Conservation (phyloP, 768 basidiomycete genomes). For the Chalciporus pseudorubinellus region DNA sequence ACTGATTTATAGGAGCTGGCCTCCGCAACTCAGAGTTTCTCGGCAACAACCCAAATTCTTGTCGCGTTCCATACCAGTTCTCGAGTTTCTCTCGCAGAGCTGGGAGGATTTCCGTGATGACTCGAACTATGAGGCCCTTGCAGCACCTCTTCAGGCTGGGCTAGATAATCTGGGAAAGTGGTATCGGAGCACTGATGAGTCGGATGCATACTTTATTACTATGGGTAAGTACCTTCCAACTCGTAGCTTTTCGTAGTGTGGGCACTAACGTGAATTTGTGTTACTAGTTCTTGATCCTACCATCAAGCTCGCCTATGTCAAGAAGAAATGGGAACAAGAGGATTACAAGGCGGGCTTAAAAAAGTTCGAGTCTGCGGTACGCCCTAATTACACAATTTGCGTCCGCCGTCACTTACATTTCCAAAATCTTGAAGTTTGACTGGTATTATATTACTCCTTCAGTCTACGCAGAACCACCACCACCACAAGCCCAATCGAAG, state of each 20-base stretch:
- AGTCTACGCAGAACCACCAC: too few species aligned
- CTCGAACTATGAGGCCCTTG: not conserved
- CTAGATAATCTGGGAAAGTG: not conserved
- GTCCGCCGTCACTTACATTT: too few species aligned
- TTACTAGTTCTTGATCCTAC: slow-evolving; percentile 3
- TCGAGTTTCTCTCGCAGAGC: not conserved
- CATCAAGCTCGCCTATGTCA: not conserved
- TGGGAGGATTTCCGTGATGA: not conserved
- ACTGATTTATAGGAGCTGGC: not conserved
- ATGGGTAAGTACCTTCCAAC: too few species aligned
- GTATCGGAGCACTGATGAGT: too few species aligned
- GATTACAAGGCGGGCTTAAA: too few species aligned
- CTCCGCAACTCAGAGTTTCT: not conserved
- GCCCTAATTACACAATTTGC: too few species aligned
- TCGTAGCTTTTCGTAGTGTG: too few species aligned
- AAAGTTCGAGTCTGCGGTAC: too few species aligned
- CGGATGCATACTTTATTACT: too few species aligned
- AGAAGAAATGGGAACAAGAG: not conserved
- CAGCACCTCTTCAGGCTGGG: not conserved
- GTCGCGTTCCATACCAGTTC: not conserved
- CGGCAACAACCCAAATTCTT: not conserved
- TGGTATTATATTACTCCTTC: too few species aligned
- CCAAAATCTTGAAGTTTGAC: not conserved
- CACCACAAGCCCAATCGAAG: too few species aligned
- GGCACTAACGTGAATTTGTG: slow-evolving; percentile 20